Percentiles rank a stretch among this genome's conserved stretches.
These are phyloP conservation scores for Closterium sp. DNA, from an alignment of 139 green algal species.

Conservation along the genomic window DNA sequence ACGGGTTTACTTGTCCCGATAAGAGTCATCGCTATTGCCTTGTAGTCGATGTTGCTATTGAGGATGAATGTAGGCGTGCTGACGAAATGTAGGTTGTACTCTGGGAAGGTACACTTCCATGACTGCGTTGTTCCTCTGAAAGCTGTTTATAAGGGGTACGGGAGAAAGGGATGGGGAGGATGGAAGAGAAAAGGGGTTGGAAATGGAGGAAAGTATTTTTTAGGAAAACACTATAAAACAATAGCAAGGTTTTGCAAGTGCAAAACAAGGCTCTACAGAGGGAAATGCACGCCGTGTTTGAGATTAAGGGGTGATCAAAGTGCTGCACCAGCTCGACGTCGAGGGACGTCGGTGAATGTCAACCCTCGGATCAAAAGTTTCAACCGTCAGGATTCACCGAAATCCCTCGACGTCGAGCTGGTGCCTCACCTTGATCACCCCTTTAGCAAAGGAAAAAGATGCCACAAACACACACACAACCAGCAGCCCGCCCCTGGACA, in stretches of 20 bases:
- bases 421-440: no score
- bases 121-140: neutral
- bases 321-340: no score
- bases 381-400: no score
- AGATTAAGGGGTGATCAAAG: no score
- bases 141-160: neutral
- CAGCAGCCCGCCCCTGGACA: no score
- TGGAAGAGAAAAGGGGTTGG: neutral
- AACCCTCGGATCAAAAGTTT: no score
- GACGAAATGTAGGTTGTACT: conserved; percentile 2
- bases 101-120: neutral
- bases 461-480: neutral
- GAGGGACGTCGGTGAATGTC: no score
- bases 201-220: no score
- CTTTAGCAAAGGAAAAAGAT: no score
- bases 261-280: neutral
- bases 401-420: no score
- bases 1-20: neutral
- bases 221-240: no score
- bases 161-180: neutral
- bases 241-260: neutral
- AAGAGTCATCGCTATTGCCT: neutral
- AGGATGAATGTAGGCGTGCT: conserved; percentile 1
- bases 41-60: neutral
- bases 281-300: no score